Percentiles rank a stretch among this genome's conserved stretches.
Evolutionary conservation across 1,139 yeast species (phyloP).

Genomic region (Geotrichum candidum): DNA sequence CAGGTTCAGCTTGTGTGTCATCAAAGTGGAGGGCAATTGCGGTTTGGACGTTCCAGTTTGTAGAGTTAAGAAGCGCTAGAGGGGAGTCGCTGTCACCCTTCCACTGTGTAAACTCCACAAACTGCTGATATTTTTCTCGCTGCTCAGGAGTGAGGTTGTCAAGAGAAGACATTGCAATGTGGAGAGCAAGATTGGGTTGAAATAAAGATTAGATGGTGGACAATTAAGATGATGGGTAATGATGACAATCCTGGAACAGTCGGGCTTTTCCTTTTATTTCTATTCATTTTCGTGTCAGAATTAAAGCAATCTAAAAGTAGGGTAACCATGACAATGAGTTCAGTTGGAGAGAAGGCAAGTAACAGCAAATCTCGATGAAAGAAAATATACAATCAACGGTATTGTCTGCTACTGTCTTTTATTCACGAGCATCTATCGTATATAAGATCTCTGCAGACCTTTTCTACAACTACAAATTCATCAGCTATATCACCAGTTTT

Average conservation of each 20-base stretch:
- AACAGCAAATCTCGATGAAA: too few species aligned
- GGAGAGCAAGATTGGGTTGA: neutral
- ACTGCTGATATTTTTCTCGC: slow-evolving; percentile 23
- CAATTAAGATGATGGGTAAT: neutral
- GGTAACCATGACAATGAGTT: neutral
- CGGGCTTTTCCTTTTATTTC: neutral
- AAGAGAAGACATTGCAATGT: slow-evolving; percentile 10
- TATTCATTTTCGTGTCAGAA: neutral
- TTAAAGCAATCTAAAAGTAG: neutral
- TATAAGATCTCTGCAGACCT: too few species aligned
- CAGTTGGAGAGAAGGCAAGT: too few species aligned
- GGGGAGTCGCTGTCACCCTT: slow-evolving; percentile 26
- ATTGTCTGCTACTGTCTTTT: too few species aligned
- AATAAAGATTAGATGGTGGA: neutral
- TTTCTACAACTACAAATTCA: too few species aligned
- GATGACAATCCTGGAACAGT: neutral
- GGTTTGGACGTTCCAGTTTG: slow-evolving; percentile 32
- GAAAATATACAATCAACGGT: too few species aligned
- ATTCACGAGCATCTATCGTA: too few species aligned
- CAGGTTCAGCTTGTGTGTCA: slow-evolving; percentile 14
- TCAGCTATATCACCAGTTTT: too few species aligned
- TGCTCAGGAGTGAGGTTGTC: slow-evolving; percentile 21
- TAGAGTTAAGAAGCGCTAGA: slow-evolving; percentile 23
- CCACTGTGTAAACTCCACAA: slow-evolving; percentile 31
- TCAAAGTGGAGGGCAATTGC: slow-evolving; percentile 33